Evolutionary conservation across 345 rosid species (phyloP).

Genomic region (Excoecaria agallocha): DNA sequence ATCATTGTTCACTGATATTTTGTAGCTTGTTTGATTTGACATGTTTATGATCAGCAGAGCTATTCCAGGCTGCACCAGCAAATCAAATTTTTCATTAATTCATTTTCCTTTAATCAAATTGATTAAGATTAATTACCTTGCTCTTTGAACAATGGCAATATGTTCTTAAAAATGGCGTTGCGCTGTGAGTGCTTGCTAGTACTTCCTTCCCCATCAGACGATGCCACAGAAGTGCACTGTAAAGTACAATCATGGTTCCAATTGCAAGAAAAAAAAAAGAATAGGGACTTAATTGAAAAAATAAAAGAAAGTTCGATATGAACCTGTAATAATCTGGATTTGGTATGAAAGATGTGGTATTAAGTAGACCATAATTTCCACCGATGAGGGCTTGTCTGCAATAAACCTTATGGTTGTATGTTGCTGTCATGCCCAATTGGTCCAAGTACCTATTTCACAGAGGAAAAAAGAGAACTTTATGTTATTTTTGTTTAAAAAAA

Average conservation of each 20-base stretch:
- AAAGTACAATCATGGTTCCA: no score
- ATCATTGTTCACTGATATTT: conserved; percentile 36
- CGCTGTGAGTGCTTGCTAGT: conserved; percentile 29
- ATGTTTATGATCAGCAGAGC: conserved; percentile 47
- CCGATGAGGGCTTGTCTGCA: conserved; percentile 70
- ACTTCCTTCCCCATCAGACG: conserved; percentile 57
- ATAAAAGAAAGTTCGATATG: neutral
- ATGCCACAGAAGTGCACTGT: conserved; percentile 59
- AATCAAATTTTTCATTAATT: neutral
- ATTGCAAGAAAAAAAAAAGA: no score
- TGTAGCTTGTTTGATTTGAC: conserved; percentile 40
- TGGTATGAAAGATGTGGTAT: conserved; percentile 51
- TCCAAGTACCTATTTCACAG: conserved; percentile 49
- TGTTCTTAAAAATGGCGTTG: conserved; percentile 40
- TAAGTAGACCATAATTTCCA: conserved; percentile 62
- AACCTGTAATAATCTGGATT: conserved; percentile 69
- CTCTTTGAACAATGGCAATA: conserved; percentile 58
- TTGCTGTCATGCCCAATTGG: conserved; percentile 61
- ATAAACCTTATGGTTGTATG: conserved; percentile 55
- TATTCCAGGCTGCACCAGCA: conserved; percentile 41
- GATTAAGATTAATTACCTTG: conserved; percentile 21
- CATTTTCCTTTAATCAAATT: neutral
- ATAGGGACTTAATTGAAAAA: no score
- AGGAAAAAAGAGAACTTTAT: neutral
- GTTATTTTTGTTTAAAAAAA: no score